Evolutionary conservation across 129 eudicot genomes (phyloP), one percentile per base, ranked within the genome.

Genomic region (Mikania micrantha): DNA sequence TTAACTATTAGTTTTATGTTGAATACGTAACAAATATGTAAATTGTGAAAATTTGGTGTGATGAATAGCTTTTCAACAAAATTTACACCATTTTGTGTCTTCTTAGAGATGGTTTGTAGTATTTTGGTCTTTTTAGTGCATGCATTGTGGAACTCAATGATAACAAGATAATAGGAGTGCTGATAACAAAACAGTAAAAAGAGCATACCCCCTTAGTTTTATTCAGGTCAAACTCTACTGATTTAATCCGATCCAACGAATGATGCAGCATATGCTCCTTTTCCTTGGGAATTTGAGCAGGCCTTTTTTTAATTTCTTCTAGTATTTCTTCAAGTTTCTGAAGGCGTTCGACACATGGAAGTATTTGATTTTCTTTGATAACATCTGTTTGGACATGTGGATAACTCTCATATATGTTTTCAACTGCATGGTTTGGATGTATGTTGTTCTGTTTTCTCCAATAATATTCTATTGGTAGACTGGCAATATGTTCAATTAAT

Each of bases 341-440:
- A 40, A 90, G 90, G n/a, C 95, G 97, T 78, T 90, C 81, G 17
- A 90, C 60, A 25, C 90, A 90, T n/a, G 97, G 91, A 70, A 53
- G 80, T 28, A 82, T 66, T 39, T 69, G 66, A 56, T 82, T 79
- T 65, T 75, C 83, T 13, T 36, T 58, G 59, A 69, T 69, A 50
- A 81, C 70, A 78, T 70, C 86, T 22, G 63, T 52, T 36, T 64
- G 44, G 45, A 62, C 77, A 53, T 80, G 47, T 53, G 74, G 35
- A 40, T 10, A 44, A 9, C 42, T 34, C 47, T 86, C 86, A 28
- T 42, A 48, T 24, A 27, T 62, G 19, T 70, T 21, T 79, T 77
- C 95, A 40, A 77, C 70, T 32, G 70, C 70, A 75, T 72, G 78
- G 60, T 81, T 79, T 19, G 91, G 95, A 71, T 77, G 41, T 50